Evolutionary conservation across 805 yeast genomes (phyloP).

Genomic region (Barnettozyma californica): DNA sequence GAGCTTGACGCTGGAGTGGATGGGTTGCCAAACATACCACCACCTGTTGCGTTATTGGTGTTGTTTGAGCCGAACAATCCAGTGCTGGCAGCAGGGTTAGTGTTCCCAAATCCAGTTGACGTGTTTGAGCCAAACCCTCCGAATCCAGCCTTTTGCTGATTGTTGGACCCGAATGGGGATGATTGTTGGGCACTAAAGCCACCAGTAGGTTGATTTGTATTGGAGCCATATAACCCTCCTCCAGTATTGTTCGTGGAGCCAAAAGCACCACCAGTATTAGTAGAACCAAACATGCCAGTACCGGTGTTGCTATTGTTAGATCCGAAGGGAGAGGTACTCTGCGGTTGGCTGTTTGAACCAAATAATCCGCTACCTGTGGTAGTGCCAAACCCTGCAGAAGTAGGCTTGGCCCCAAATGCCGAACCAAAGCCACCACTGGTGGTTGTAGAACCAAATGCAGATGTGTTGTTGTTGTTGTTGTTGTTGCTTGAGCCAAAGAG

Average conservation of each 20-base stretch:
- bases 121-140: conserved; percentile 27
- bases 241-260: conserved; percentile 28
- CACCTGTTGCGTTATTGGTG: conserved; percentile 21
- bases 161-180: conserved; percentile 38
- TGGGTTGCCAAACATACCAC: conserved; percentile 36
- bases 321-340: conserved; percentile 28
- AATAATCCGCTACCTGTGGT: conserved; percentile 23
- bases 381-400: conserved; percentile 28
- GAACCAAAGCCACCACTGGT: conserved; percentile 23
- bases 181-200: conserved; percentile 25
- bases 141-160: conserved; percentile 20
- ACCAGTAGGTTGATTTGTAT: conserved; percentile 16
- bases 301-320: conserved; percentile 18
- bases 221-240: conserved; percentile 25
- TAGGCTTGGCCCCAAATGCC: conserved; percentile 22
- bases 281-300: conserved; percentile 37
- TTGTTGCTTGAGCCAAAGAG: conserved; percentile 28
- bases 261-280: conserved; percentile 33
- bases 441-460: conserved; percentile 24
- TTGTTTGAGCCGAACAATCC: conserved; percentile 37
- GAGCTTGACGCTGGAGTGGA: conserved; percentile 21
- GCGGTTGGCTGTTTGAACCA: conserved; percentile 16
- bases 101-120: conserved; percentile 20
- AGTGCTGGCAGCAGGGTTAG: conserved; percentile 24
- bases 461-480: conserved; percentile 17